A percentile compares a stretch with the other conserved stretches of the same genome.
Conservation (phyloP, 2,329 filamentous ascomycete species). For the Tolypocladium endophyticum region DNA sequence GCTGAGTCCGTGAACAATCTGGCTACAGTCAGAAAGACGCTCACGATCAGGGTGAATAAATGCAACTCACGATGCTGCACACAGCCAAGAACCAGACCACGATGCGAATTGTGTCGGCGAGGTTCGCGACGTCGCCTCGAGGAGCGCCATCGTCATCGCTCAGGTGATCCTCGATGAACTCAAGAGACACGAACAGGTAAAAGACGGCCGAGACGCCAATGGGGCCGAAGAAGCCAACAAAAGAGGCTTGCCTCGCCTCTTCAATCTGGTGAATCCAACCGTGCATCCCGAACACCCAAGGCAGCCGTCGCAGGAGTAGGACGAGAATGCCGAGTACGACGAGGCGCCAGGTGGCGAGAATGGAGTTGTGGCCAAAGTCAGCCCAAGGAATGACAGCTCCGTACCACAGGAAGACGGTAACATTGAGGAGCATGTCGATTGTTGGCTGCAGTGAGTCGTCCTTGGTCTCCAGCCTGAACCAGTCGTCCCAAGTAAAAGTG, state of each 20-base stretch:
- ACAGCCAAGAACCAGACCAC: constrained; percentile 81
- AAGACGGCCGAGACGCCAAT: constrained; percentile 87
- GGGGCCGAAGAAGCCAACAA: constrained; percentile 88
- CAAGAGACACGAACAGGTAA: constrained; percentile 71
- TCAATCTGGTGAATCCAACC: constrained; percentile 72
- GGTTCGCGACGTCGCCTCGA: constrained; percentile 52
- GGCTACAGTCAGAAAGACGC: not conserved
- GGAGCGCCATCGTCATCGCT: constrained; percentile 45
- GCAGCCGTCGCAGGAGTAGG: constrained; percentile 65
- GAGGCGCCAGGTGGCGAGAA: constrained; percentile 66
- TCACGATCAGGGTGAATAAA: not conserved
- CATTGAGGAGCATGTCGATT: constrained; percentile 88
- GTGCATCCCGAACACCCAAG: constrained; percentile 64
- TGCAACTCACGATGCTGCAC: constrained; percentile 62
- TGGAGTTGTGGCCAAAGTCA: constrained; percentile 51
- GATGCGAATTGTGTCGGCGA: constrained; percentile 57
- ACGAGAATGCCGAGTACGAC: constrained; percentile 65
- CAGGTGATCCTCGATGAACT: constrained; percentile 53
- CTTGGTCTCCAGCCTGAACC: constrained; percentile 80
- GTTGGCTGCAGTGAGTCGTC: constrained; percentile 92
- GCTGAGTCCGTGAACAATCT: constrained; percentile 68
- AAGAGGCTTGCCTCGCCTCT: constrained; percentile 61
- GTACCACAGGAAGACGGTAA: constrained; percentile 83
- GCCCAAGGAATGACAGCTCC: constrained; percentile 78
- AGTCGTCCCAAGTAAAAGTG: constrained; percentile 85